Base-by-base conservation (phyloP, 768 basidiomycete species). In the Neoboletus brunneissimus region DNA sequence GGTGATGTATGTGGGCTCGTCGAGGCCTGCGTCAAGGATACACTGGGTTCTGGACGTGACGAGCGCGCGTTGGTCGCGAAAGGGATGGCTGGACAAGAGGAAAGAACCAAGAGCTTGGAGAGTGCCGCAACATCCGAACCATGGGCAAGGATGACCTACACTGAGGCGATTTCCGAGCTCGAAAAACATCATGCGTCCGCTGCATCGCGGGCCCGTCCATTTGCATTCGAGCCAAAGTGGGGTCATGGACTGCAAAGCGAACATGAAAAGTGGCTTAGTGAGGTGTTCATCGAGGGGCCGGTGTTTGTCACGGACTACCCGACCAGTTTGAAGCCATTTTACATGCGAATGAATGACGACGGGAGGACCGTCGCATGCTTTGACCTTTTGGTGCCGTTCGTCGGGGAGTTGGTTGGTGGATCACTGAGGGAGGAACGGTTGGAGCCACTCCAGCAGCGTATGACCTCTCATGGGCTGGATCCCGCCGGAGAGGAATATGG, bases 251-350 rank as follows among this genome's bases (percentile, higher is more conserved):
- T 99, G 15, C 86, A 88, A 68, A 91, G 89, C 67, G 97, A 98
- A 68, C 95, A 98, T 67, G 97, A 99, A 71, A 85, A 85, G 48
- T 96, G 88, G 85, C 79, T 99, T 16, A 89, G 93, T 0, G 87
- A 89, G 53, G 69, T 73, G 16, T 71, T 88, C 48, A 74, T 86
- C 51, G 68, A 76, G 25, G 88, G 88, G 0, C 96, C 97, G 2
- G 81, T 95, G 2, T 98, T 98, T 69, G 87, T 99, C 52, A 91
- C 86, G 15, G 87, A 96, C 68, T 99, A 98, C 68, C 96, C 97
- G 2, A 72, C 78, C 5, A 49, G 68, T 2, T 70, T 92, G 59
- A 99, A 99, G 72, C 94, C 97, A 9, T 98, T 98, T 76, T 99
- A 99, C 75, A 98, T 98, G 97, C 85, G 91, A 35, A 69, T 68